These are phyloP conservation scores for Ascochyta koolunga DNA, from an alignment of 2,329 filamentous ascomycete genomes.

Conservation along the genomic window DNA sequence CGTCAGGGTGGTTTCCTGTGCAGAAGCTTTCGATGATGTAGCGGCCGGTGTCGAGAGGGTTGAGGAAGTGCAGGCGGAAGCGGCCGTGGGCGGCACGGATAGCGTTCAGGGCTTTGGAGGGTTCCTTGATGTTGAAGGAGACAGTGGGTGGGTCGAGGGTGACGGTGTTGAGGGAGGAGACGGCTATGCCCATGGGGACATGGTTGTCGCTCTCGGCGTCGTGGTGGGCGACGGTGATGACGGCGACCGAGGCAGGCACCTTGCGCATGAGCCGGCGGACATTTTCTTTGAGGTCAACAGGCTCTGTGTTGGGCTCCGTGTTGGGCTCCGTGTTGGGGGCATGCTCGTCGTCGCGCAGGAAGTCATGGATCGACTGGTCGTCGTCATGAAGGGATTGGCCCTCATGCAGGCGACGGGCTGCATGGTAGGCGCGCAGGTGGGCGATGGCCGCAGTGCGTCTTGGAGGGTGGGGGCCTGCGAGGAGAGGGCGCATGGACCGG, in stretches of 20 bases:
- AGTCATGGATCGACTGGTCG: not conserved
- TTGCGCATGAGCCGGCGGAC: slow-evolving; percentile 56
- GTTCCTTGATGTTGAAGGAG: slow-evolving; percentile 65
- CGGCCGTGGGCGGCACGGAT: slow-evolving; percentile 51
- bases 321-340: too few relatives aligned
- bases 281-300: slow-evolving; percentile 12
- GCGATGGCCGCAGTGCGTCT: not conserved
- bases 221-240: slow-evolving; percentile 54
- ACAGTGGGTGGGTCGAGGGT: slow-evolving; percentile 64
- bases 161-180: slow-evolving; percentile 67
- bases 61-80: slow-evolving; percentile 61
- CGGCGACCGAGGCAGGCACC: slow-evolving; percentile 63
- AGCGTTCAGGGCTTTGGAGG: slow-evolving; percentile 62
- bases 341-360: not conserved
- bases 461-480: not conserved
- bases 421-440: slow-evolving; percentile 3
- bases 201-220: slow-evolving; percentile 19
- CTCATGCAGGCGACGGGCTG: not conserved
- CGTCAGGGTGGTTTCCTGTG: slow-evolving; percentile 31
- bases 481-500: slow-evolving; percentile 7
- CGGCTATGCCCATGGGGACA: slow-evolving; percentile 55
- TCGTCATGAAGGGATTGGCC: not conserved
- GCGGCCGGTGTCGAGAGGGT: slow-evolving; percentile 35
- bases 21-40: slow-evolving; percentile 39
- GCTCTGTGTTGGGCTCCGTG: too few relatives aligned